These are phyloP conservation scores for Daldinia bambusicola DNA, from an alignment of 495 filamentous ascomycete genomes.

Conservation along the genomic window DNA sequence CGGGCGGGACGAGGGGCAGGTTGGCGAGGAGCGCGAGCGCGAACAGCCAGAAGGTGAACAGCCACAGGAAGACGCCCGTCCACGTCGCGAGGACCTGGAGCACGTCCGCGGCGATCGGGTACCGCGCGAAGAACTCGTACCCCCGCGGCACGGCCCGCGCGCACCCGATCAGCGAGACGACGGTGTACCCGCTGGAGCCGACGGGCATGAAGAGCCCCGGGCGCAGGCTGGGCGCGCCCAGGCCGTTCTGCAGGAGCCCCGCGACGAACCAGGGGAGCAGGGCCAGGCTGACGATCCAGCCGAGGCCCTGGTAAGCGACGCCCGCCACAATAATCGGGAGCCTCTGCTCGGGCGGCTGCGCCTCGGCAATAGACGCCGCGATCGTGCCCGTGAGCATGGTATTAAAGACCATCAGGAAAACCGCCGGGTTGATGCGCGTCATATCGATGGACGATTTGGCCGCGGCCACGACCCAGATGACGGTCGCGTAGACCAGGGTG, in stretches of 20 bases:
- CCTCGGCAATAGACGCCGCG: slow-evolving; percentile 47
- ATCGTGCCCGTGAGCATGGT: slow-evolving; percentile 50
- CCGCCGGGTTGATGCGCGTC: slow-evolving; percentile 5
- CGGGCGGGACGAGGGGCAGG: slow-evolving; percentile 46
- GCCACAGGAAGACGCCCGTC: slow-evolving; percentile 66
- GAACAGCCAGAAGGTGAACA: slow-evolving; percentile 69
- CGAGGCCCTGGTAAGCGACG: slow-evolving; percentile 52
- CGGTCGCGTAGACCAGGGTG: slow-evolving; percentile 39
- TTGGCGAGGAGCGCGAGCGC: slow-evolving; percentile 51
- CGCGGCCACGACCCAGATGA: slow-evolving; percentile 50
- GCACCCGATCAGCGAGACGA: slow-evolving; percentile 21
- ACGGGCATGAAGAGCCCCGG: slow-evolving; percentile 68
- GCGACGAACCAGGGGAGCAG: slow-evolving; percentile 51
- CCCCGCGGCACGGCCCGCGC: not conserved
- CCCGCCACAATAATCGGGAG: slow-evolving; percentile 51
- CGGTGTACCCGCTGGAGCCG: slow-evolving; percentile 65
- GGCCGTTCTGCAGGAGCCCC: slow-evolving; percentile 45
- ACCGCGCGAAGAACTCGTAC: slow-evolving; percentile 15
- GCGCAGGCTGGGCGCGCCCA: slow-evolving; percentile 45
- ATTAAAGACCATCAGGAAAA: slow-evolving; percentile 23
- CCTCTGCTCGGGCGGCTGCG: slow-evolving; percentile 46
- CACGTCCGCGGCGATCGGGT: slow-evolving; percentile 35
- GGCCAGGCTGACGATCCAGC: slow-evolving; percentile 51
- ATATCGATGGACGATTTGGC: slow-evolving; percentile 40
- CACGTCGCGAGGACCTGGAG: slow-evolving; percentile 60